Evolutionary conservation across 441 rosid species (phyloP), one percentile per base, ranked within the genome.

Genomic region (Erodium moschatum): DNA sequence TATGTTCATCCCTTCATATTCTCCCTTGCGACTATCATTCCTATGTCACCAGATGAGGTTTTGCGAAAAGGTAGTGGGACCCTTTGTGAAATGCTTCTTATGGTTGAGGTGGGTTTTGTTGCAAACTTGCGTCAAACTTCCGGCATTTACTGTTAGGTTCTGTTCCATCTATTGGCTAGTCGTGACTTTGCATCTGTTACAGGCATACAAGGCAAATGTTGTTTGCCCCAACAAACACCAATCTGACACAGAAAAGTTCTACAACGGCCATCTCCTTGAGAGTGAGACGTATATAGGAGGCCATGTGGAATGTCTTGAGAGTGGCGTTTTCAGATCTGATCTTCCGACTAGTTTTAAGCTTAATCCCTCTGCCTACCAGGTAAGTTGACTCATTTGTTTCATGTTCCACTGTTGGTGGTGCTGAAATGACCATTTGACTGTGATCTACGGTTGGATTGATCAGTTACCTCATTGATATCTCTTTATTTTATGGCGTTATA

Each of bases 321-420:
- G 97, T 84, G 99, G 99, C n/a, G 99, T 94, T 79, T 94, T 94
- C 78, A 88, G 97, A 82, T 91, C 99, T 56, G 99, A 94, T 81
- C 83, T 94, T 75, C 97, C 96, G 33, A 89, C 97, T 76, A 82
- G 83, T 76, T 94, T 94, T 81, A 94, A 88, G 87, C 97, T 91
- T 68, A 93, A 89, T 73, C 77, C 88, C 46, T 79, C 87, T 42
- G 96, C 90, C 63, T 94, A 87, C 73, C 85, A 89, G 84, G 97
- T 83, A 78, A 86, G 85, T 75, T 62, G 50, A 72, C 64, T 72
- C 74, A 29, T 70, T 68, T 56, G 65, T 73, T 64, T 66, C 31
- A 15, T 72, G 60, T 73, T 42, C 62, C 65, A 58, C 40, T 68
- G n/a, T 44, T 16, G 60, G 60, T 54, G 52, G 58, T 54, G 35